phyloP scores from a whole-genome alignment of 805 yeast species.

The Starmerella sp. region DNA sequence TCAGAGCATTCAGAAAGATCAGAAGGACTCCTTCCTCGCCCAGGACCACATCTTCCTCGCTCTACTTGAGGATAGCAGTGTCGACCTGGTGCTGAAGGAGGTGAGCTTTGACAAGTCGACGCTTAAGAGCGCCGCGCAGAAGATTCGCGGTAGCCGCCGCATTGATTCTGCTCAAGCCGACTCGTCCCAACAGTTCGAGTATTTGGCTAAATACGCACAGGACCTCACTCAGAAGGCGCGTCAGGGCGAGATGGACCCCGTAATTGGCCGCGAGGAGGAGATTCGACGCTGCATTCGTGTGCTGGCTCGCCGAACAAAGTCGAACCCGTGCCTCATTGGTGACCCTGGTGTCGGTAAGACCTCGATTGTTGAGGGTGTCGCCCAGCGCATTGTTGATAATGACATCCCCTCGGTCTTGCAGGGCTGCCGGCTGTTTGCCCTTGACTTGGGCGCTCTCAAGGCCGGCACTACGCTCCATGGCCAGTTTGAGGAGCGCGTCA shows the following conservation, averaged over 20 bases:
- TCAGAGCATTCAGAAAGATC: slow-evolving; percentile 65
- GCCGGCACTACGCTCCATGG: slow-evolving; percentile 99
- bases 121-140: slow-evolving; percentile 63
- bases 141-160: slow-evolving; percentile 77
- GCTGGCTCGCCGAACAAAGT: slow-evolving; percentile 91
- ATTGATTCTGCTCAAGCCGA: slow-evolving; percentile 93
- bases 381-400: slow-evolving; percentile 89
- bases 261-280: slow-evolving; percentile 97
- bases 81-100: slow-evolving; percentile 63
- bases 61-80: slow-evolving; percentile 62
- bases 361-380: slow-evolving; percentile 95
- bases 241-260: slow-evolving; percentile 93
- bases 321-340: slow-evolving; percentile 93
- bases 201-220: slow-evolving; percentile 76
- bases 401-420: slow-evolving; percentile 87
- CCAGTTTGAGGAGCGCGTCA: slow-evolving; percentile 95
- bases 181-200: slow-evolving; percentile 73
- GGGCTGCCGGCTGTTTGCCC: slow-evolving; percentile 67
- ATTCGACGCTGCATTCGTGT: slow-evolving; percentile 91
- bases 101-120: slow-evolving; percentile 51
- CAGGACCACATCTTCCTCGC: slow-evolving; percentile 90
- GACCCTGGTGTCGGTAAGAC: slow-evolving; percentile 99
- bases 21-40: slow-evolving; percentile 82
- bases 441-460: slow-evolving; percentile 90
- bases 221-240: slow-evolving; percentile 91